Conservation (phyloP, 2,329 filamentous ascomycete species). For the Fusarium ramigenum region DNA sequence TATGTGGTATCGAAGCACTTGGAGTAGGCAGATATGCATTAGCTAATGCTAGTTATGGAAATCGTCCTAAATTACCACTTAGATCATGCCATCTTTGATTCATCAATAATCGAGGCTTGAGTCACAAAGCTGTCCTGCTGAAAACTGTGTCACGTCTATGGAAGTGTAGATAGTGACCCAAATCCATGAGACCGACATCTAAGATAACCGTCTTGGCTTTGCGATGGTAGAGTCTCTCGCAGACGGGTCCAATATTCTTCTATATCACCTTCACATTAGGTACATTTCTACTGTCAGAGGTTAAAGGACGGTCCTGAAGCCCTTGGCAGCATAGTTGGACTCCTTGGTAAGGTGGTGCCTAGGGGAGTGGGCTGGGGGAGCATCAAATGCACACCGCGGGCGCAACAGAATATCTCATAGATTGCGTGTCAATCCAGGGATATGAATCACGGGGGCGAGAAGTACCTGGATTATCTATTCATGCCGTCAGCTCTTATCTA, state of each 20-base stretch:
- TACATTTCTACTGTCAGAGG: neutral
- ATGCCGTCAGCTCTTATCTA: neutral
- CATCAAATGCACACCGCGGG: neutral
- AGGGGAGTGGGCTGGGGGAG: neutral
- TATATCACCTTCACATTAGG: fast-evolving
- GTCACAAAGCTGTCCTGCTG: neutral
- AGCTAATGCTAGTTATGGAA: neutral
- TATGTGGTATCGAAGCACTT: neutral
- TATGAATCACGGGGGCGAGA: fast-evolving
- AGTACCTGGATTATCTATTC: neutral
- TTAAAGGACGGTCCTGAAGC: neutral
- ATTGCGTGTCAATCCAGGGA: neutral
- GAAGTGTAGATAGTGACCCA: neutral
- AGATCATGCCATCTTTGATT: neutral
- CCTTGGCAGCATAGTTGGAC: too few relatives aligned
- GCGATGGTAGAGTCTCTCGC: fast-evolving
- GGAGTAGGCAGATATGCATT: too few relatives aligned
- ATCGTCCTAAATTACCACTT: neutral
- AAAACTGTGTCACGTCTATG: neutral
- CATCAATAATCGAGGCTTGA: neutral
- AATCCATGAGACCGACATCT: neutral
- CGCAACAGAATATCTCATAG: too few relatives aligned
- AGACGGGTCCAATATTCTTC: too few relatives aligned
- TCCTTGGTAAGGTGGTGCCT: neutral
- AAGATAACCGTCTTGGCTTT: neutral